Percentiles rank a stretch among this genome's conserved stretches.
Evolutionary conservation across 176 grass and related monocot genomes (phyloP).

Genomic region (Carex littledalei): DNA sequence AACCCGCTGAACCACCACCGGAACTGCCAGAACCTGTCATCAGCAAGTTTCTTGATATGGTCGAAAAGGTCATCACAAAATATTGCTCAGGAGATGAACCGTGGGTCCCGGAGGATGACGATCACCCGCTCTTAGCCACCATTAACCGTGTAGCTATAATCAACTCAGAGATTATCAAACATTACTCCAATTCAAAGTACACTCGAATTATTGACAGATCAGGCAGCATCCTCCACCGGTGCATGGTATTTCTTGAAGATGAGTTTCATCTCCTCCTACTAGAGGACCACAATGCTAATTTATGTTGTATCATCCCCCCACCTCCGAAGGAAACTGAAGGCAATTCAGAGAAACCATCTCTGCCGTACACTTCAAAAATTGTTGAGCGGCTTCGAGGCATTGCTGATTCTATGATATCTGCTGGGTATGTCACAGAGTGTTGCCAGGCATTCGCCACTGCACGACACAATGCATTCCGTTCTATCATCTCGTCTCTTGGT

Average conservation of each 20-base stretch:
- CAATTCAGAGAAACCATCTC: neutral
- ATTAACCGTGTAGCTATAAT: conserved; percentile 21
- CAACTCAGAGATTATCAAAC: conserved; percentile 1
- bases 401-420: conserved; percentile 44
- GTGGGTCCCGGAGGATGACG: conserved; percentile 26
- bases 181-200: conserved; percentile 10
- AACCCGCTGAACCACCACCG: neutral
- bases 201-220: conserved; percentile 43
- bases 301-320: conserved; percentile 20
- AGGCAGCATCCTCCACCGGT: conserved; percentile 51
- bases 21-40: conserved; percentile 47
- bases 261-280: conserved; percentile 62
- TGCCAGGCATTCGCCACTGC: conserved; percentile 54
- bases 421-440: conserved; percentile 72
- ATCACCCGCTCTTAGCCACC: conserved; percentile 42
- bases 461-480: conserved; percentile 56
- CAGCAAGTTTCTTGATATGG: conserved; percentile 45
- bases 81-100: conserved; percentile 38
- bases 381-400: conserved; percentile 49
- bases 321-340: neutral
- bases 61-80: conserved; percentile 56
- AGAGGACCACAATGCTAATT: conserved; percentile 30
- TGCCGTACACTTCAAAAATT: conserved; percentile 35
- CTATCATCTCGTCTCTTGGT: conserved; percentile 41
- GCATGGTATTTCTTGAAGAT: conserved; percentile 82